These are phyloP conservation scores for maize (Zea mays) DNA, from an alignment of 176 grass and related monocot species.

Conservation along the genomic window Zm-B73-REFERENCE-NAM-5.0 NC_050102.1:134829001-134829500, in stretches of 20 bases:
- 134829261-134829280: background rate
- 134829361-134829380: no score
- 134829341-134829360: no score
- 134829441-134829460: no score
- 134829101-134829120: background rate
- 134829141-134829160: background rate
- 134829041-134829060: background rate
- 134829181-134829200: background rate
- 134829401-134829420: no score
- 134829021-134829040: background rate
- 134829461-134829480: background rate
- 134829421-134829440: no score
- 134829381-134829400: no score
- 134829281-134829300: background rate
- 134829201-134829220: background rate
- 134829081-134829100: constrained; percentile 14
- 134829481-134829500: background rate
- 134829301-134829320: background rate
- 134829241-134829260: background rate
- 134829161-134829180: background rate
- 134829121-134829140: background rate
- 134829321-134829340: no score
- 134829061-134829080: background rate
- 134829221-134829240: background rate
- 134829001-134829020: background rate